phyloP scores from a whole-genome alignment of 2,329 filamentous ascomycete genomes.

The Sphaerulina vaccinii region DNA sequence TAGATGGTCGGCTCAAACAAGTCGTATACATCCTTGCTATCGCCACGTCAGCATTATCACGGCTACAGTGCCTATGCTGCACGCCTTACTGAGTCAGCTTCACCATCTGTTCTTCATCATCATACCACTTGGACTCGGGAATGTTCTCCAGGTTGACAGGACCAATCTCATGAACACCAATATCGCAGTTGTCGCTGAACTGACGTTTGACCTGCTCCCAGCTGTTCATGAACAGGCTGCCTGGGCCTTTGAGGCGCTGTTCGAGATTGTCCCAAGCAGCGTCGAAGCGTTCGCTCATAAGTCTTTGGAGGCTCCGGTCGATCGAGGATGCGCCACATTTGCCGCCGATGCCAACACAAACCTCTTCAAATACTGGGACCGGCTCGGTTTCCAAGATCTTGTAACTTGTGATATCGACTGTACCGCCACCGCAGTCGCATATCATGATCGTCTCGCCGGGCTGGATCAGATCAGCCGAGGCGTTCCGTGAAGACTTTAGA shows the following conservation, averaged over 20 bases:
- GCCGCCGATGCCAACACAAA: conserved; percentile 17
- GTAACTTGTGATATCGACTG: conserved; percentile 23
- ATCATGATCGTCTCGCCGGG: conserved; percentile 19
- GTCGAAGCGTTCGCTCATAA: conserved; percentile 21
- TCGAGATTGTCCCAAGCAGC: conserved; percentile 12
- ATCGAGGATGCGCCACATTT: conserved; percentile 22
- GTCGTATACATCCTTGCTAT: conserved; percentile 10
- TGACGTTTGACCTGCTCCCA: conserved; percentile 20
- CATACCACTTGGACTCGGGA: conserved; percentile 6
- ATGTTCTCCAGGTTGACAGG: conserved; percentile 9
- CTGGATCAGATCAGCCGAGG: no score
- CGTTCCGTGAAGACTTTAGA: no score
- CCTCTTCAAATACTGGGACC: conserved; percentile 16
- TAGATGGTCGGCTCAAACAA: conserved; percentile 12
- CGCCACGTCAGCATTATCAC: conserved; percentile 5
- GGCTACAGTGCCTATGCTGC: not conserved
- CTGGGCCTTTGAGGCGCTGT: conserved; percentile 12
- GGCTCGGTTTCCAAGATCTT: conserved; percentile 13
- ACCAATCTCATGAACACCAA: not conserved
- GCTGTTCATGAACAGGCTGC: conserved; percentile 18
- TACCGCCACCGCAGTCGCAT: conserved; percentile 22
- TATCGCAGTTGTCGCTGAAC: conserved; percentile 6
- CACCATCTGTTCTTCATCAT: conserved; percentile 15
- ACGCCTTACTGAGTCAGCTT: conserved; percentile 8
- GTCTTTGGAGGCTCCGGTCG: conserved; percentile 18